Conservation (phyloP, 495 filamentous ascomycete genomes). For the Aspergillus ellipticus region DNA sequence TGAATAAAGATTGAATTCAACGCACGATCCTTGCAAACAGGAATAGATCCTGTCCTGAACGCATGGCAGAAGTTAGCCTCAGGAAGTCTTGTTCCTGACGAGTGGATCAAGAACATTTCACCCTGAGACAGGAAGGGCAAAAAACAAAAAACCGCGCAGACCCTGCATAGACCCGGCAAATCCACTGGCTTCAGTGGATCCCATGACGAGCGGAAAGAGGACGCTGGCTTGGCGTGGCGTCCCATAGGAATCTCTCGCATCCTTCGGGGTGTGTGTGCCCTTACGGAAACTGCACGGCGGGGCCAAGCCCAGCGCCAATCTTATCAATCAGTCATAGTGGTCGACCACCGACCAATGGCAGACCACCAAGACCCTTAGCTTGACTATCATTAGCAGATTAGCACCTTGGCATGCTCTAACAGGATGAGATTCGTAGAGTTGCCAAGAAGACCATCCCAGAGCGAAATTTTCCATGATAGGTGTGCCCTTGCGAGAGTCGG, state of each 20-base stretch:
- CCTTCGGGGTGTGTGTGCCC: neutral
- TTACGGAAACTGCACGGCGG: neutral
- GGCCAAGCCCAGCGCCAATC: neutral
- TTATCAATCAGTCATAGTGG: neutral
- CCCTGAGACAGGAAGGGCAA: neutral
- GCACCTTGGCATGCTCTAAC: neutral
- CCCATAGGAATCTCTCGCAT: neutral
- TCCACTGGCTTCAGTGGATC: too few relatives aligned
- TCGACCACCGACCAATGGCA: neutral
- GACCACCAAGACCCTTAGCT: neutral
- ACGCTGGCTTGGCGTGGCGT: neutral
- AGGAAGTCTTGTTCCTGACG: too few relatives aligned
- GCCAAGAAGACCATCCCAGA: neutral
- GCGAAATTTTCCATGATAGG: neutral
- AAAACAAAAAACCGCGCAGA: neutral
- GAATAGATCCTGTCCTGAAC: too few relatives aligned
- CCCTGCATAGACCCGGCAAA: neutral
- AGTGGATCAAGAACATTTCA: neutral
- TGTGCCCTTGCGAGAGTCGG: neutral
- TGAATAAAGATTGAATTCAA: too few relatives aligned
- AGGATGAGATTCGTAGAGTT: neutral
- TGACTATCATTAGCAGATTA: neutral
- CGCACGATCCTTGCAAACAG: too few relatives aligned
- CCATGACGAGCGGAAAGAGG: neutral
- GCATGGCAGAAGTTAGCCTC: too few relatives aligned